Conservation (phyloP, 768 basidiomycete species). For the Termitomyces sp. region DNA sequence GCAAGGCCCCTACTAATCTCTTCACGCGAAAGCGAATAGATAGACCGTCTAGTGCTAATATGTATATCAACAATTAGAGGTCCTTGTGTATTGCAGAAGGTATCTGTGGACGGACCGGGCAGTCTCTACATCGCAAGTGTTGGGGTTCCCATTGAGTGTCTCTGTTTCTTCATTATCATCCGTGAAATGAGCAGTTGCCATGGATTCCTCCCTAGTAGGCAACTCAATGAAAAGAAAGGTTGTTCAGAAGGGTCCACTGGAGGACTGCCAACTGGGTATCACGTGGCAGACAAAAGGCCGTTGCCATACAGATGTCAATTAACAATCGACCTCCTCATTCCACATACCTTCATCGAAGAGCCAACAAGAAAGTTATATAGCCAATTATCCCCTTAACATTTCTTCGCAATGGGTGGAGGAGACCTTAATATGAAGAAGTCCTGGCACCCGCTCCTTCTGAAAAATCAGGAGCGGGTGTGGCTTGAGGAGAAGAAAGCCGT, state of each 20-base stretch:
- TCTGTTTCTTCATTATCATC: constrained; percentile 25
- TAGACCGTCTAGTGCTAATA: constrained; percentile 67
- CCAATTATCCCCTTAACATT: neutral
- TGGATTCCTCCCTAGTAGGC: neutral
- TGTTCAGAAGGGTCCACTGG: neutral
- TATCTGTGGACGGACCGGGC: constrained; percentile 10
- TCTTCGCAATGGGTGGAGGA: constrained; percentile 90
- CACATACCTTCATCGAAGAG: neutral
- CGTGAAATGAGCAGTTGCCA: constrained; percentile 8
- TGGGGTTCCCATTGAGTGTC: constrained; percentile 25
- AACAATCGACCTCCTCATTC: neutral
- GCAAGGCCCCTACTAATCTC: constrained; percentile 85
- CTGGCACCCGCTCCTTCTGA: constrained; percentile 97
- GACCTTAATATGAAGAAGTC: constrained; percentile 99
- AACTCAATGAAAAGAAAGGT: neutral
- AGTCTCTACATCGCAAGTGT: constrained; percentile 16
- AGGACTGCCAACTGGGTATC: no score
- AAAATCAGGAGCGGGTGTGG: constrained; percentile 99
- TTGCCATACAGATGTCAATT: neutral
- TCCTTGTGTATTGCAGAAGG: neutral
- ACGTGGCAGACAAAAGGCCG: neutral
- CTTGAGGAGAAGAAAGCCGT: constrained; percentile 96
- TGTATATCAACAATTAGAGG: constrained; percentile 12
- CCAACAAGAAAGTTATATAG: neutral
- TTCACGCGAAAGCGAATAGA: constrained; percentile 75